Evolutionary conservation across 805 yeast genomes (phyloP), one percentile per base, ranked within the genome.

Genomic region (Blastobotrys robertii): DNA sequence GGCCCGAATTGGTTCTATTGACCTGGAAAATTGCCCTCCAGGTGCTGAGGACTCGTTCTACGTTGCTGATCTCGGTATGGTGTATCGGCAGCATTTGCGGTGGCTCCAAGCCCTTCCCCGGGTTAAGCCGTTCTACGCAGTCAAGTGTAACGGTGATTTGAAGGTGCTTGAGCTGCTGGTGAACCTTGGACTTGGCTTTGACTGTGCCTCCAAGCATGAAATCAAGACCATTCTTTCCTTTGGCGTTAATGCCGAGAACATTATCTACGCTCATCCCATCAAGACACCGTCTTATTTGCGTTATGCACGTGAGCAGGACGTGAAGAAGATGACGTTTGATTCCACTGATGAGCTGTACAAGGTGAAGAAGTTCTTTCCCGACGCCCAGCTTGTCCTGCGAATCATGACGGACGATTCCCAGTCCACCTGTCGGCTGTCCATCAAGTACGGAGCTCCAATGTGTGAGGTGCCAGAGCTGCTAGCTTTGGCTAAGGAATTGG

Each of bases 191-290:
- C 72, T 78, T 42, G 81, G 81, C 45, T 90, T 90, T 57, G 98
- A 90, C 61, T 90, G 98, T 66, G 97, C 97, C 4, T 84, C 95
- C 15, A 77, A 81, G 56, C 72, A 72, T 49, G 98, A 90, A 65
- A 85, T 90, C 55, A 80, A 79, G 43, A 12, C 35, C 11, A 73
- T 85, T 41, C 66, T 85, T 49, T 56, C 63, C 13, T 57, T 80
- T 46, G 90, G 90, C 6, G 76, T 81, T 39, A 66, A 66, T 48
- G 74, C 94, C 7, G 60, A 69, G 9, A 69, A 83, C 50, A 82
- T 90, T 55, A 74, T 92, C 44, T 90, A 85, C 63, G 97, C 97
- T 11, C 86, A 90, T 56, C 96, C 98, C 9, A 84, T 96, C 64
- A 90, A 90, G 65, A 78, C 88, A n/a, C 73, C 77, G 39, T 82